These are phyloP conservation scores for Fonsecaea monophora DNA, from an alignment of 2,329 filamentous ascomycete species.

Conservation along the genomic window DNA sequence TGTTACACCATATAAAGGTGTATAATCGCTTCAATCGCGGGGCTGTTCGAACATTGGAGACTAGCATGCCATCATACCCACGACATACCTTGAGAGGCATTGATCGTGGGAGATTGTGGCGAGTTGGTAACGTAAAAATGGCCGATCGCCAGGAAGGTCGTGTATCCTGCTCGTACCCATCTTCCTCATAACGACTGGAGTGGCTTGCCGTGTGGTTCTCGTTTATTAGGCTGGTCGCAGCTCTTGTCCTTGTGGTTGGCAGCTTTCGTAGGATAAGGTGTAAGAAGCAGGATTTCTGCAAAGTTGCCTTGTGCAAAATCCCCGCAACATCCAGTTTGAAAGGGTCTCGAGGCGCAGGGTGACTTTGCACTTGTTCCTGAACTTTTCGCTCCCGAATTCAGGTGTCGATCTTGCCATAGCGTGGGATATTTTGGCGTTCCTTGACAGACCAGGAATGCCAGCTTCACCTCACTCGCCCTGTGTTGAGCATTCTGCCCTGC, in stretches of 20 bases:
- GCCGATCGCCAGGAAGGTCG: neutral
- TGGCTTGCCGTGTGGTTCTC: neutral
- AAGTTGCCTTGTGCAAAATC: neutral
- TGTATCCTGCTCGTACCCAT: neutral
- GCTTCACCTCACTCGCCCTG: constrained; percentile 24
- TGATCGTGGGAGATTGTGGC: neutral
- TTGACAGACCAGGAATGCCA: neutral
- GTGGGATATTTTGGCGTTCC: neutral
- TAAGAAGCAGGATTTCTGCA: neutral
- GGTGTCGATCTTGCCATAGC: neutral
- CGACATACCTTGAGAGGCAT: neutral
- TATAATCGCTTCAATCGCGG: constrained; percentile 2
- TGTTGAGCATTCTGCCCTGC: constrained; percentile 41
- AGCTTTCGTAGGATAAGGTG: neutral
- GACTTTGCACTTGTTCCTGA: neutral
- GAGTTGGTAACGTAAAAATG: constrained; percentile 11
- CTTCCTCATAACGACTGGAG: neutral
- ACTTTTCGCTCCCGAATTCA: neutral
- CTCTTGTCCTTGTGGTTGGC: neutral
- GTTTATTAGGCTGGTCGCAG: neutral
- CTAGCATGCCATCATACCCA: constrained; percentile 7
- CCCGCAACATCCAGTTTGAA: neutral
- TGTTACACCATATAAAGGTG: constrained; percentile 4
- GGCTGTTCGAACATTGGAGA: constrained; percentile 13
- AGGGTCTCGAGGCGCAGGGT: neutral